These are phyloP conservation scores for Saccharum spontaneum DNA, from an alignment of 176 grass and related monocot species.

Conservation along the genomic window DNA sequence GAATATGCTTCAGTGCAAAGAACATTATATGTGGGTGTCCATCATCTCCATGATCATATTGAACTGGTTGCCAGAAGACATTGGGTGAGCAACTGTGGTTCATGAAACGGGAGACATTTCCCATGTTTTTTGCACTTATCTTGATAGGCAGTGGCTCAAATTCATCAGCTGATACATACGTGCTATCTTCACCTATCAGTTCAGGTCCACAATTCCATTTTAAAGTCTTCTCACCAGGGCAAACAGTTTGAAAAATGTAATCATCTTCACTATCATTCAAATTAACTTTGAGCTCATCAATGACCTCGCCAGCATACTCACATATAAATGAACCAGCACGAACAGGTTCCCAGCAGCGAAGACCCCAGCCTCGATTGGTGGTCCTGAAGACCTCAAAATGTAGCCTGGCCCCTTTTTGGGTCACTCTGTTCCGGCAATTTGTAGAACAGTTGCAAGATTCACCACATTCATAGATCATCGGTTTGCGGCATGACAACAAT, in stretches of 20 bases:
- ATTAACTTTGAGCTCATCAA: constrained; percentile 48
- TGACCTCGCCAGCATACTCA: constrained; percentile 65
- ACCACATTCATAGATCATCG: constrained; percentile 67
- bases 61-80: constrained; percentile 83
- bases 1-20: constrained; percentile 77
- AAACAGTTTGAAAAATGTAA: constrained; percentile 62
- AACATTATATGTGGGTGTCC: constrained; percentile 61
- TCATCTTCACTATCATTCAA: constrained; percentile 53
- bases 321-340: constrained; percentile 82
- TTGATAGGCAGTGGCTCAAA: constrained; percentile 55
- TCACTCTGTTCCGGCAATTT: constrained; percentile 77
- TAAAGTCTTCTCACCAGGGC: constrained; percentile 62
- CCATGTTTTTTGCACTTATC: constrained; percentile 64
- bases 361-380: constrained; percentile 63
- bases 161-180: constrained; percentile 38
- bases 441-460: constrained; percentile 55
- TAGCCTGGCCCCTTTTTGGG: constrained; percentile 57
- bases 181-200: constrained; percentile 48
- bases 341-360: constrained; percentile 81
- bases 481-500: constrained; percentile 57
- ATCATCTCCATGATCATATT: constrained; percentile 61
- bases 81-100: constrained; percentile 91
- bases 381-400: constrained; percentile 86
- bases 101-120: constrained; percentile 78
- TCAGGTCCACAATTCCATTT: constrained; percentile 73